Evolutionary conservation across 805 yeast species (phyloP), one percentile per base, ranked within the genome.

Genomic region (Candida insectalens): DNA sequence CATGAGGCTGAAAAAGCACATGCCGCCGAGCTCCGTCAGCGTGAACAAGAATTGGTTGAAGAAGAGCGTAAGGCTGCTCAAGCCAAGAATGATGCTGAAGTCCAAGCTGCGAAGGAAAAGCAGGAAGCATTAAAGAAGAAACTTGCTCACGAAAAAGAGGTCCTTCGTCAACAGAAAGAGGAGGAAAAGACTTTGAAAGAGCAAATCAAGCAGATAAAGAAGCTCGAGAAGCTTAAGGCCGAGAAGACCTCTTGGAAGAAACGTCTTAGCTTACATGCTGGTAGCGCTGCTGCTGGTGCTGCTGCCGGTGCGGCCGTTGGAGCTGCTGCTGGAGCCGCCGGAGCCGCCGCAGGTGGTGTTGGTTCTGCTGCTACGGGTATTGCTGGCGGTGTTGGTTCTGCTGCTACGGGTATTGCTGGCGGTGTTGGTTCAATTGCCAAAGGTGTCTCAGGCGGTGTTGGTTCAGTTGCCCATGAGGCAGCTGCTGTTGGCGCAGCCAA

Each of bases 181-280:
- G 34, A 32, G 33, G 34, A 52, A 44, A 41, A 46, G 30, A 55
- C 62, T 39, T 51, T 62, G 40, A 45, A 55, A 44, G 66, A 55
- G 30, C 69, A 60, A 46, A 51, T 19, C 59, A 61, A 42, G 54
- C 64, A 47, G 62, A 63, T 45, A 54, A 56, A 38, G 53, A 63
- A 38, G 41, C 54, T 58, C 45, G 51, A 53, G 45, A 58, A 55
- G 54, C 57, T 36, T 58, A 51, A 43, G 62, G 57, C 35, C 59
- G 58, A 43, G 51, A 51, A 14, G 46, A 53, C 38, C 52, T 53
- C 36, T 40, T 56, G 41, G 53, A 37, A 50, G 54, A 36, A 41
- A 27, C 33, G 25, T 6, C 19, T 13, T 19, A 26, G 32, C 12
- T 4, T 27, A n/a, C 32, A 31, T 20, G 23, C 34, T 15, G 48